phyloP scores from a whole-genome alignment of 176 grass and related monocot genomes.

The Puccinellia tenuiflora region DNA sequence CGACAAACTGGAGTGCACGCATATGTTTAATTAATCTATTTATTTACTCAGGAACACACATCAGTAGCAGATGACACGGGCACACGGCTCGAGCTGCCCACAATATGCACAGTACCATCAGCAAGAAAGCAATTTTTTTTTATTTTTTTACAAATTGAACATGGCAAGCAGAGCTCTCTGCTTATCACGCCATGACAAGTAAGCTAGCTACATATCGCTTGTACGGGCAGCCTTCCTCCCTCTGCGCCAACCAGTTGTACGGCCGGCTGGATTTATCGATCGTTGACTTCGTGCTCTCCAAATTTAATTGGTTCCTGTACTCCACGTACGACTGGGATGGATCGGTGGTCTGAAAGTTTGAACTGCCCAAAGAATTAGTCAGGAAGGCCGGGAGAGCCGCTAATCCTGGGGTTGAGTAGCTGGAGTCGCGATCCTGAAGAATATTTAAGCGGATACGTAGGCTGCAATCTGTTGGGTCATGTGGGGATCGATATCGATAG shows the following conservation, averaged over 20 bases:
- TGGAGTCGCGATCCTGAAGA: constrained; percentile 3
- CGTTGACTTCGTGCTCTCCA: background rate
- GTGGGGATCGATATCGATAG: constrained; percentile 12
- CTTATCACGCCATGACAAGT: constrained; percentile 34
- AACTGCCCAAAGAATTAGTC: background rate
- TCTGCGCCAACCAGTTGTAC: constrained; percentile 24
- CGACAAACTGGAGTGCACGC: background rate
- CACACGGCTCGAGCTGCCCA: background rate
- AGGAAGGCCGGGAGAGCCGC: background rate
- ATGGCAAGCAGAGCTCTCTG: background rate
- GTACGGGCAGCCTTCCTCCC: background rate
- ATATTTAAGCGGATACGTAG: background rate
- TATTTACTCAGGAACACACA: background rate
- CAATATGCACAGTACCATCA: background rate
- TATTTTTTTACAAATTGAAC: too few species aligned
- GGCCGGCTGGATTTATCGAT: background rate
- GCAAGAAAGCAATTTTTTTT: too few species aligned
- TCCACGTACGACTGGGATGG: background rate
- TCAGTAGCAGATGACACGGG: background rate
- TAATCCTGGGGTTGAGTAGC: background rate
- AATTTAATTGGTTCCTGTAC: constrained; percentile 23
- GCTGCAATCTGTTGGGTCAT: background rate
- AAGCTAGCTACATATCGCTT: constrained; percentile 25
- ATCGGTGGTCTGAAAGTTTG: constrained; percentile 29
- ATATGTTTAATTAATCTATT: too few species aligned